Evolutionary conservation across 345 rosid genomes (phyloP), one percentile per base, ranked within the genome.

Genomic region (Cardamine occulta): DNA sequence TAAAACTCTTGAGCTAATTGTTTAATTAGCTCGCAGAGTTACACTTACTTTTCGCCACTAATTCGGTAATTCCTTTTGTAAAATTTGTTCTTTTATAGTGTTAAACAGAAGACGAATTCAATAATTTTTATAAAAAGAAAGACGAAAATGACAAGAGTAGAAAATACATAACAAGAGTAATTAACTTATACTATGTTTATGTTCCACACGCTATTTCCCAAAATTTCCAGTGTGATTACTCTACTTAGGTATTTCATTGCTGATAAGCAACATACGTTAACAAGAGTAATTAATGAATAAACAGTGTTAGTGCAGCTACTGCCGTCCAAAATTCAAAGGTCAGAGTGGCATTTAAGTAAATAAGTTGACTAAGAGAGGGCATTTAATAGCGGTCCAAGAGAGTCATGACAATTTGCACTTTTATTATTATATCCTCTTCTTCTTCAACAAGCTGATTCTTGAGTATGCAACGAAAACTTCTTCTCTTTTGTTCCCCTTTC

Each of bases 381-480:
- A 15, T 55, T 70, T n/a, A 23, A 28, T 28, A 26, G 9, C 2
- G 1, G 18, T 19, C 7, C 39, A 29, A 65, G 48, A 58, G 68
- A 18, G 77, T 78, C 73, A 57, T 77, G 73, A 77, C 72, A 77
- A 57, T 71, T 72, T 5, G 49, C 77, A 65, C 64, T 65, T 77
- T 77, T 42, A 57, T 77, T 52, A 2, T 24, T 28, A 57, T 70
- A 58, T 49, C 18, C 17, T 65, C 76, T 12, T 63, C 80, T 70
- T 63, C 80, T 21, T 77, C 76, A 8, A 19, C 66, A 45, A 63
- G 72, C 70, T 77, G 42, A 48, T 77, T 64, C 66, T 70, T 56
- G 44, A 70, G 60, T 76, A 34, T 4, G 59, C 76, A 48, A 58
- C 6, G 29, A 78, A 65, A 40, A 70, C 61, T 75, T 60, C 79